Conservation (phyloP, 306 rosid species). For the Vigna trinervia region DNA sequence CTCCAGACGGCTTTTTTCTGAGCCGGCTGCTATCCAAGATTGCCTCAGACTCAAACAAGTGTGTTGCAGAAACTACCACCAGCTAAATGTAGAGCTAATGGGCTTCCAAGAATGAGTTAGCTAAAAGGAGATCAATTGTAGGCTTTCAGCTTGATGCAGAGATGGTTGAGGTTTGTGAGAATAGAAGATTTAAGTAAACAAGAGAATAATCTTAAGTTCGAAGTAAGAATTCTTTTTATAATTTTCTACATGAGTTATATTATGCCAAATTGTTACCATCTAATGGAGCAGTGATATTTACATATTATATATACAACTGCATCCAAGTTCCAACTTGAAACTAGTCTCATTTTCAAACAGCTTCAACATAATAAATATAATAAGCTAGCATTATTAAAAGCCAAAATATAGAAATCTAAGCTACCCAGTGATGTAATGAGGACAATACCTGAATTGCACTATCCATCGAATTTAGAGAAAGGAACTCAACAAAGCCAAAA, state of each 20-base stretch:
- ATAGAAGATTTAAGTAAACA: constrained; percentile 13
- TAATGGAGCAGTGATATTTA: constrained; percentile 1
- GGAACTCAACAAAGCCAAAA: constrained; percentile 85
- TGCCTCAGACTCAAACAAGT: background rate
- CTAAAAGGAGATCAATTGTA: constrained; percentile 4
- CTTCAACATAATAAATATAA: constrained; percentile 29
- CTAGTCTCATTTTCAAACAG: constrained; percentile 23
- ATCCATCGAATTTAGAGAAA: constrained; percentile 62
- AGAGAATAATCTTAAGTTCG: constrained; percentile 5
- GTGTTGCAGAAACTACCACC: background rate
- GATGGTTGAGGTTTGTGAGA: constrained; percentile 25
- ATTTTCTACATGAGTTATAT: constrained; percentile 6
- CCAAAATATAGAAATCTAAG: constrained; percentile 27
- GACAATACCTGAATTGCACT: constrained; percentile 68
- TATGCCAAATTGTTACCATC: background rate
- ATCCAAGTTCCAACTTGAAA: constrained; percentile 32
- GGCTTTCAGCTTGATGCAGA: background rate
- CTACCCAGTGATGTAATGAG: constrained; percentile 4
- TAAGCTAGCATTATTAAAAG: constrained; percentile 26
- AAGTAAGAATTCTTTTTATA: constrained; percentile 7
- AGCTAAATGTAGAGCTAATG: too few species aligned
- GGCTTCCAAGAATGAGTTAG: background rate
- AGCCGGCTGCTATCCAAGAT: too few species aligned
- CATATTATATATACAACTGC: background rate
- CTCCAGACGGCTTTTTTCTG: too few species aligned